Conservation (phyloP, 2,329 filamentous ascomycete species). For the Ophiostoma quercus region DNA sequence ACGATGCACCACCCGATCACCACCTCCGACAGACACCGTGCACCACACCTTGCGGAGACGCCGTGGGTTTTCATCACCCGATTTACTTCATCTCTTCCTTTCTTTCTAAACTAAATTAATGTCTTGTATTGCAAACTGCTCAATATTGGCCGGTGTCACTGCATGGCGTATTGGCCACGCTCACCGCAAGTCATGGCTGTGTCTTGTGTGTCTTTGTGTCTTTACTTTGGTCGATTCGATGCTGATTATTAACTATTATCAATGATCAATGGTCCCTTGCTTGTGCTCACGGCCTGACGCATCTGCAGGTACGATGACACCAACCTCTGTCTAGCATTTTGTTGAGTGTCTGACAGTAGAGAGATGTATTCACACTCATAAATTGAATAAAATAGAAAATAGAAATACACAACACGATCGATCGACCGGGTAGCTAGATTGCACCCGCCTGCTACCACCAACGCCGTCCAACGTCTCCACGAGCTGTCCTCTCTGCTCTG, state of each 20-base stretch:
- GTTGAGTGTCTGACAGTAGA: background rate
- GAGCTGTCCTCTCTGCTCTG: background rate
- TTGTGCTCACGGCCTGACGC: background rate
- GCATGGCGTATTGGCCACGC: constrained; percentile 2
- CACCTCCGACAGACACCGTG: background rate
- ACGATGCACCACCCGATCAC: background rate
- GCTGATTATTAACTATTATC: background rate
- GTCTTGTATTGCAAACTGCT: background rate
- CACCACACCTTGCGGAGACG: background rate
- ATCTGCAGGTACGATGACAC: constrained; percentile 8
- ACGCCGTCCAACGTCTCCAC: background rate
- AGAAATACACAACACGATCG: background rate
- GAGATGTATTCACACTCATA: background rate
- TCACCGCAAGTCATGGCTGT: background rate
- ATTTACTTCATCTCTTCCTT: background rate
- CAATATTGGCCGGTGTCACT: constrained; percentile 9
- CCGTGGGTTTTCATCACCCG: background rate
- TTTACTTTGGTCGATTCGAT: too few species aligned
- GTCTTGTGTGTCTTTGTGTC: background rate
- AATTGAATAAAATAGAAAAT: too few species aligned
- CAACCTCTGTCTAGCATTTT: background rate
- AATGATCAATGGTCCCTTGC: background rate
- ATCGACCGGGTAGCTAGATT: background rate
- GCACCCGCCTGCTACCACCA: background rate
- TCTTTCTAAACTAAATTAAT: background rate